phyloP scores from a whole-genome alignment of 257 asterid genomes.

The Linderniella brevidens region DNA sequence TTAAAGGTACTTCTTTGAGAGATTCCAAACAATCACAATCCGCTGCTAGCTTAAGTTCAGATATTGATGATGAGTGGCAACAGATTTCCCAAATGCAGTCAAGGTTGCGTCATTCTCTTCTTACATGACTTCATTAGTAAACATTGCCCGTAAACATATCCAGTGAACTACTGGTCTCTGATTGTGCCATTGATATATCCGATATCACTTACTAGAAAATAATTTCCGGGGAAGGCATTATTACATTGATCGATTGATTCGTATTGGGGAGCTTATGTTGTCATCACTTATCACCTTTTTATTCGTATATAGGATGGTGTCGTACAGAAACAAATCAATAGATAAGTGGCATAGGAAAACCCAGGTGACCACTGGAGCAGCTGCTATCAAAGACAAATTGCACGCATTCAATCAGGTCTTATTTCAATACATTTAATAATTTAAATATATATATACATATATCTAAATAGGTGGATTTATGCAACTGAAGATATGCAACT shows the following conservation, averaged over 20 bases:
- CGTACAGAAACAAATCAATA: conserved; percentile 69
- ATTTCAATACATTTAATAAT: conserved; percentile 7
- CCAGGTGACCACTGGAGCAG: conserved; percentile 89
- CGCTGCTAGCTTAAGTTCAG: conserved; percentile 26
- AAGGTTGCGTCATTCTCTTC: conserved; percentile 28
- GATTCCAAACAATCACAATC: conserved; percentile 23
- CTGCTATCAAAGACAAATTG: conserved; percentile 77
- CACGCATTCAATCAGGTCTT: conserved; percentile 94
- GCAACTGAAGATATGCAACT: conserved; percentile 3
- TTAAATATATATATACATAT: not conserved
- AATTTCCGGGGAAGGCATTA: too few relatives aligned
- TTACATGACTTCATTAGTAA: not conserved
- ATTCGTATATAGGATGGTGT: conserved; percentile 38
- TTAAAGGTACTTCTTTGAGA: conserved; percentile 21
- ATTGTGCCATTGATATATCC: too few relatives aligned
- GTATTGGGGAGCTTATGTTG: not conserved
- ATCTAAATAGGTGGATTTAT: not conserved
- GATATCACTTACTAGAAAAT: too few relatives aligned
- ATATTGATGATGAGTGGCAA: conserved; percentile 61
- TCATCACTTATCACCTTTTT: conserved; percentile 8
- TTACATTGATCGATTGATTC: not conserved
- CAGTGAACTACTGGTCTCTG: too few relatives aligned
- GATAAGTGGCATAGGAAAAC: conserved; percentile 98
- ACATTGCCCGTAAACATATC: too few relatives aligned
- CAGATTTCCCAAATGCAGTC: conserved; percentile 60